These are phyloP conservation scores for Sergeia podlipaevii DNA, from an alignment of 208 protist genomes.

Conservation along the genomic window DNA sequence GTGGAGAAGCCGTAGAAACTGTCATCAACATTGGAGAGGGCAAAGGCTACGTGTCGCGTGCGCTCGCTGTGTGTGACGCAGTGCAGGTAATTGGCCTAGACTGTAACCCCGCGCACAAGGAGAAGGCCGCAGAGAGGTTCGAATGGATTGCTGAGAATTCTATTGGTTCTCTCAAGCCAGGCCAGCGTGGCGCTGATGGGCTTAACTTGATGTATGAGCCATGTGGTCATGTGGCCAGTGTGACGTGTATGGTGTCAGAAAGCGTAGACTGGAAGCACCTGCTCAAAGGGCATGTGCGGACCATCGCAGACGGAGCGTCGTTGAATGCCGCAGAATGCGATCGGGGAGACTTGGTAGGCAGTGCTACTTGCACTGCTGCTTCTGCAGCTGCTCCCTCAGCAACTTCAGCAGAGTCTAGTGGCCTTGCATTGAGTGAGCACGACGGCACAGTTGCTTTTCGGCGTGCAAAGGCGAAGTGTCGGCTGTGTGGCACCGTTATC, in stretches of 20 bases:
- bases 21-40: slow-evolving; percentile 90
- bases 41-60: slow-evolving; percentile 86
- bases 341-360: too few relatives aligned
- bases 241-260: slow-evolving; percentile 51
- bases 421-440: too few relatives aligned
- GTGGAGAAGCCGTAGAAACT: slow-evolving; percentile 26
- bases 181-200: not conserved
- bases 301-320: slow-evolving; percentile 11
- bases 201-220: slow-evolving; percentile 76
- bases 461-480: too few relatives aligned
- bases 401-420: too few relatives aligned
- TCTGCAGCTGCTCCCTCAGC: too few relatives aligned
- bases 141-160: slow-evolving; percentile 58
- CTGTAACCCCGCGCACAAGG: slow-evolving; percentile 87
- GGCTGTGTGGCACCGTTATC: too few relatives aligned
- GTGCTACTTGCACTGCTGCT: too few relatives aligned
- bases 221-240: slow-evolving; percentile 57
- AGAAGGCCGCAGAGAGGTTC: slow-evolving; percentile 51
- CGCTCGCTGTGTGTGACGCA: slow-evolving; percentile 69
- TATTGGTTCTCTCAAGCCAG: too few relatives aligned
- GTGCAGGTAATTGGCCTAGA: slow-evolving; percentile 84
- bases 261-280: slow-evolving; percentile 45
- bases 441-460: too few relatives aligned
- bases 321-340: not conserved
- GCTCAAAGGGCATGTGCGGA: slow-evolving; percentile 45